Conservation (phyloP, 768 basidiomycete genomes). For the Cystobasidium onofrii region DNA sequence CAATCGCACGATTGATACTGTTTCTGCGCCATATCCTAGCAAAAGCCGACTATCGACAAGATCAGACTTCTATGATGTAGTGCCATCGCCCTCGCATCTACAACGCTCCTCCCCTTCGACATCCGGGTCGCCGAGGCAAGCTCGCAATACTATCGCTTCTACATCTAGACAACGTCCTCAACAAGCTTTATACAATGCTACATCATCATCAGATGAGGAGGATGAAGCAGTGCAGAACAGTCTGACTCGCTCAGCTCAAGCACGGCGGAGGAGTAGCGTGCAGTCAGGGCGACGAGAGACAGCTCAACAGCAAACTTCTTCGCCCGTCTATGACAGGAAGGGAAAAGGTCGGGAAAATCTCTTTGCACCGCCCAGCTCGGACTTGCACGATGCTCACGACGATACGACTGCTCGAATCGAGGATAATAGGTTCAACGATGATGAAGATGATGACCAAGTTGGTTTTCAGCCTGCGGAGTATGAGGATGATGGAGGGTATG, state of each 20-base stretch:
- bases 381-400: not conserved
- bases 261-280: not conserved
- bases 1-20: not conserved
- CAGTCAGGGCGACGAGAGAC: not conserved
- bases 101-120: not conserved
- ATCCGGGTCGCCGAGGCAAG: not conserved
- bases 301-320: not conserved
- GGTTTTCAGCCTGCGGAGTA: constrained; percentile 11
- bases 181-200: not conserved
- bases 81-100: not conserved
- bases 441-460: not conserved
- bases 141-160: not conserved
- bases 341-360: constrained; percentile 15
- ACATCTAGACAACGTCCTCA: constrained; percentile 1
- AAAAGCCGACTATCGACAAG: not conserved
- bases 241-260: not conserved
- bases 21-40: not conserved
- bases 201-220: constrained; percentile 22
- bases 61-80: not conserved
- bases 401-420: not conserved
- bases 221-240: constrained; percentile 9
- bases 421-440: constrained; percentile 18
- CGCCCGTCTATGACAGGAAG: not conserved
- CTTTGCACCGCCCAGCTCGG: not conserved
- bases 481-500: not conserved